A percentile compares a stretch with the other conserved stretches of the same genome.
Conservation (phyloP, 805 yeast species). For the Pichia manshurica region DNA sequence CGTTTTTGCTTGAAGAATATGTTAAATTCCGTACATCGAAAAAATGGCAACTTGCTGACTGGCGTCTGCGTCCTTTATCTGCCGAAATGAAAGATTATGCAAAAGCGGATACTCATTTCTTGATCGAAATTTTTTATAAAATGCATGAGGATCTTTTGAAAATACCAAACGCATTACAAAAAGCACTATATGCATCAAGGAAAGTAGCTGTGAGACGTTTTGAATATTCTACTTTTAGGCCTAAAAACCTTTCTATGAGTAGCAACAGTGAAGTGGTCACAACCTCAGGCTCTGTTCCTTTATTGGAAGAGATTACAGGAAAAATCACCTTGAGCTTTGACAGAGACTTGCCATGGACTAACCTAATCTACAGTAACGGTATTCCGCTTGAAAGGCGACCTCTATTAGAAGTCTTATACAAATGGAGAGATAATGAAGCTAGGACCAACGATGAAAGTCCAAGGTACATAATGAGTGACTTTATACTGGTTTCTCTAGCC, state of each 20-base stretch:
- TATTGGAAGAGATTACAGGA: slow-evolving; percentile 16
- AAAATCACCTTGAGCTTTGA: slow-evolving; percentile 38
- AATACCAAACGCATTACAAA: slow-evolving; percentile 38
- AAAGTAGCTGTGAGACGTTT: slow-evolving; percentile 75
- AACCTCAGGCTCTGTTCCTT: slow-evolving; percentile 28
- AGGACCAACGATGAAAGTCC: slow-evolving; percentile 77
- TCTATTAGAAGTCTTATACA: slow-evolving; percentile 54
- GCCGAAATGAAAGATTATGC: slow-evolving; percentile 79
- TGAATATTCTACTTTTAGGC: slow-evolving; percentile 69
- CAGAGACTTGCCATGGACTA: slow-evolving; percentile 59
- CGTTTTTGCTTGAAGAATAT: slow-evolving; percentile 71
- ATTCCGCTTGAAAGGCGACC: slow-evolving; percentile 49
- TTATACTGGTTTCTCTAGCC: slow-evolving; percentile 55
- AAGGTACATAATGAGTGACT: slow-evolving; percentile 79
- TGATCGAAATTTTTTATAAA: slow-evolving; percentile 72
- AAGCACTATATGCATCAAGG: slow-evolving; percentile 69
- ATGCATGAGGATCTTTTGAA: slow-evolving; percentile 58
- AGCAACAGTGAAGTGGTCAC: slow-evolving; percentile 24
- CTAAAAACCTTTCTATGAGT: slow-evolving; percentile 22
- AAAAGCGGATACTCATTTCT: slow-evolving; percentile 89
- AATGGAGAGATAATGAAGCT: slow-evolving; percentile 82
- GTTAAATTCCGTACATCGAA: slow-evolving; percentile 86
- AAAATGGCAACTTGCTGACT: slow-evolving; percentile 92
- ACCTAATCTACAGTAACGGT: slow-evolving; percentile 58
- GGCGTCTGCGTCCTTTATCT: slow-evolving; percentile 87